Base-by-base conservation (phyloP, 2,329 filamentous ascomycete species). In the Neofusicoccum ribis region DNA sequence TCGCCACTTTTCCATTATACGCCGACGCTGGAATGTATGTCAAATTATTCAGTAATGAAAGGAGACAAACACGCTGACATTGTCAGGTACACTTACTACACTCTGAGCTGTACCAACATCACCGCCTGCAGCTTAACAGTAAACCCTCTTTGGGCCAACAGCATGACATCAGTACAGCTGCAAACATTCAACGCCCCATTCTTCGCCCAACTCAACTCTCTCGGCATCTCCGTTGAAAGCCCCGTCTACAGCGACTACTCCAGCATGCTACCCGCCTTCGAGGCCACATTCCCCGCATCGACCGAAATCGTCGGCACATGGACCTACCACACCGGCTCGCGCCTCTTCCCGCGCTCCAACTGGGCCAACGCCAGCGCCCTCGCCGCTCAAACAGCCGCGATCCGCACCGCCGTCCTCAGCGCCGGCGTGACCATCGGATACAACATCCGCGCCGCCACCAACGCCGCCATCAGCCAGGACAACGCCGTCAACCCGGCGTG, bases 341-440 rank as follows among this genome's bases (percentile, higher is more conserved):
- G 83, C 14, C 73, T 86, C 1, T 63, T 86, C 3, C 80, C 81
- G 1, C 73, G 73, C 23, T 69, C 71, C 11, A 79, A 79, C 67
- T 81, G 74, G 71, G 70, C 70, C n/a, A 78, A 78, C 47, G 70
- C 70, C 0, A 62, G 76, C 0, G 70, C 77, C 7, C 39, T n/a
- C 9, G 36, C 61, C 0, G 80, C 76, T 61, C 66, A 83, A 3
- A 79, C 85, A 0, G 74, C 77, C 1, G 65, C 67, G 2, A 62
- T 65, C 54, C 54, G 63, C 15, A 23, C n/a, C 20, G 43, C 65
- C 20, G 12, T 17, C 1, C 31, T 39, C 14, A 12, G 7, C 17
- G 23, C 17, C 17, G 39, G 17, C 36, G 20, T 34, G 23, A 20
- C 56, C 9, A 5, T 65, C 46, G 50, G 34, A 3, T 66, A 59